phyloP scores from a whole-genome alignment of 2,329 filamentous ascomycete genomes.

The Fusarium pseudonygamai region DNA sequence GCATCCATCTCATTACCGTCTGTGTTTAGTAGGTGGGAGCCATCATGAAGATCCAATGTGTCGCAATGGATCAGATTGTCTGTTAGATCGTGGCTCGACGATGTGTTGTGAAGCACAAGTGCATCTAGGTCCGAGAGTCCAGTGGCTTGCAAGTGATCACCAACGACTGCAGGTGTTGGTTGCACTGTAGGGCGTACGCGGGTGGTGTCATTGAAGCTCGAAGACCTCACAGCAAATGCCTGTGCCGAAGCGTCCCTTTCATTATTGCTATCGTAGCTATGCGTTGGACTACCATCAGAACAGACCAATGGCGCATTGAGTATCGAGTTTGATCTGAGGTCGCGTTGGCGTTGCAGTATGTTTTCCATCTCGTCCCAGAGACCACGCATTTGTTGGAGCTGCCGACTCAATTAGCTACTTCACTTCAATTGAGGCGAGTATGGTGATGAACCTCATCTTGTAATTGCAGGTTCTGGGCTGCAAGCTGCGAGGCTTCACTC shows the following conservation, averaged over 20 bases:
- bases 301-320: background rate
- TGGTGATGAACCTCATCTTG: background rate
- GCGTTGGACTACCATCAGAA: background rate
- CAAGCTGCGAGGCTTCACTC: background rate
- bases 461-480: background rate
- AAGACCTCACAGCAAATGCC: background rate
- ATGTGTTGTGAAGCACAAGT: background rate
- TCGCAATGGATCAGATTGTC: background rate
- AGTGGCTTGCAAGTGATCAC: background rate
- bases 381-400: background rate
- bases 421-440: too few relatives aligned
- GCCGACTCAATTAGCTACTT: background rate
- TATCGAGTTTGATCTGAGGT: background rate
- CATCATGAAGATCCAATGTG: background rate
- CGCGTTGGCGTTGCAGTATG: slow-evolving; percentile 2
- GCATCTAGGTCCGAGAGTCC: background rate
- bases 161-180: background rate
- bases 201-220: background rate
- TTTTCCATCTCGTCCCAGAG: slow-evolving; percentile 13
- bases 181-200: background rate
- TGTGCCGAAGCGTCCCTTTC: background rate
- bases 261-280: background rate
- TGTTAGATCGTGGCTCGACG: background rate
- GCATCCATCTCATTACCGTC: background rate
- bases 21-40: background rate